phyloP scores from a whole-genome alignment of 768 basidiomycete species.

The Suillus clintonianus region DNA sequence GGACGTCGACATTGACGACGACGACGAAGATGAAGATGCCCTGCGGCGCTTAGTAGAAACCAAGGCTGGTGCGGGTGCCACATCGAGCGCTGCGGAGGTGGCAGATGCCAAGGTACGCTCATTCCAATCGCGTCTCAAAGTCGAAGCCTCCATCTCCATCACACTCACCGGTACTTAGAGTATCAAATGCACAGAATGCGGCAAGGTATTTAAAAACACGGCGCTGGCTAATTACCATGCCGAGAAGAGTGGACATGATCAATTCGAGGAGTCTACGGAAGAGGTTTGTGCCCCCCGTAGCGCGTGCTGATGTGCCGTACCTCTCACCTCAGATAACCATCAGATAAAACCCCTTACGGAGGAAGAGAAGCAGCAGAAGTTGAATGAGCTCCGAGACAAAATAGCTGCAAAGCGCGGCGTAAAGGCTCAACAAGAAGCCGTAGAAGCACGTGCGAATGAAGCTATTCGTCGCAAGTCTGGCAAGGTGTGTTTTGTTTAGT shows the following conservation, averaged over 20 bases:
- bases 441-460: constrained; percentile 76
- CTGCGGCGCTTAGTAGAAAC: constrained; percentile 45
- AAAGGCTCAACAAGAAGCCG: constrained; percentile 72
- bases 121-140: neutral
- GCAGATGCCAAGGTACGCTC: constrained; percentile 65
- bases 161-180: constrained; percentile 44
- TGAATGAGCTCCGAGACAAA: constrained; percentile 76
- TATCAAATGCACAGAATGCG: constrained; percentile 82
- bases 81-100: constrained; percentile 31
- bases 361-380: constrained; percentile 83
- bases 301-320: neutral
- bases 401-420: constrained; percentile 77
- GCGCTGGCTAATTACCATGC: constrained; percentile 92
- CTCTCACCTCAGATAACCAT: neutral
- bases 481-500: constrained; percentile 48
- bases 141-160: neutral
- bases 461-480: constrained; percentile 82
- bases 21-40: constrained; percentile 74
- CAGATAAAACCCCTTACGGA: constrained; percentile 94
- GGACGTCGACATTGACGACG: constrained; percentile 63
- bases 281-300: constrained; percentile 53
- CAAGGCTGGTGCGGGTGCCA: constrained; percentile 38
- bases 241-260: constrained; percentile 92
- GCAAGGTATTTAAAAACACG: constrained; percentile 84
- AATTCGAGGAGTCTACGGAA: constrained; percentile 94